A percentile compares a stretch with the other conserved stretches of the same genome.
Evolutionary conservation across 2,329 filamentous ascomycete genomes (phyloP).

Genomic region (Fusarium pseudograminearum): DNA sequence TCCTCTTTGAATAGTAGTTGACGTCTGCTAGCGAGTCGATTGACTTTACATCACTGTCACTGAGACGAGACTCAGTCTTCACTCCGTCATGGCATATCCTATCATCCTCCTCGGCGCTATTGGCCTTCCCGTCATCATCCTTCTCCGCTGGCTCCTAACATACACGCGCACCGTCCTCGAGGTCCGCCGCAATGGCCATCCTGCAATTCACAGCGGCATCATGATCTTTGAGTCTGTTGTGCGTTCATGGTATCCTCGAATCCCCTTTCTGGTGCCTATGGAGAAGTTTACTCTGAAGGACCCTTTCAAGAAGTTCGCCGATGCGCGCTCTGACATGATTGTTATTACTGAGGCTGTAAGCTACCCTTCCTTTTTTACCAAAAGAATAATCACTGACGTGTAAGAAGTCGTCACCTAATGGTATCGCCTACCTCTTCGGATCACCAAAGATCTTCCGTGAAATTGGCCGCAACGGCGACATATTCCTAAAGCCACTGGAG

Average conservation of each 20-base stretch:
- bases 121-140: background rate
- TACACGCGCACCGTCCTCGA: background rate
- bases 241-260: background rate
- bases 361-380: no score
- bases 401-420: background rate
- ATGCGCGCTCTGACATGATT: background rate
- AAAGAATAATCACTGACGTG: background rate
- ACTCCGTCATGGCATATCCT: background rate
- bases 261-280: background rate
- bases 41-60: fast-evolving
- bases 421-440: background rate
- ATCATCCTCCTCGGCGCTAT: background rate
- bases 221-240: background rate
- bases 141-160: background rate
- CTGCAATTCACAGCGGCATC: background rate
- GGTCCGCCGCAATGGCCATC: background rate
- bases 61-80: background rate
- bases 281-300: background rate
- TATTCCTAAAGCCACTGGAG: background rate
- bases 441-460: background rate
- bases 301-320: background rate
- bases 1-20: background rate
- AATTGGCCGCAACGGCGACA: background rate
- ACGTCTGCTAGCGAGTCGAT: background rate
- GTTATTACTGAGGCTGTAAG: background rate